phyloP scores from a whole-genome alignment of 257 asterid species.

The Solanum raphanifolium region DNA sequence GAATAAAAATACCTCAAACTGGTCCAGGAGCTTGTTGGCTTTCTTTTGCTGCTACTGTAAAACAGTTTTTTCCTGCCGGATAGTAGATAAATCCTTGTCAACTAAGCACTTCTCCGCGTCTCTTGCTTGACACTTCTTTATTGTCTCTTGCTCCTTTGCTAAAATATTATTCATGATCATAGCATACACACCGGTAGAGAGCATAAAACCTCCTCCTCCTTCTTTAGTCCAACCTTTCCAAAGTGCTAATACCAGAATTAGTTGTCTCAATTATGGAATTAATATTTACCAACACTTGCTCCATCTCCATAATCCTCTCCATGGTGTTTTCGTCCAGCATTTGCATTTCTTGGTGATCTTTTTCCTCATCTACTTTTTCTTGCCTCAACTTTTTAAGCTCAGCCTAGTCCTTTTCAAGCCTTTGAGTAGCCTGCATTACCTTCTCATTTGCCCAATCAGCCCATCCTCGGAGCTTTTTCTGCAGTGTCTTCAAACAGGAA shows the following conservation, averaged over 20 bases:
- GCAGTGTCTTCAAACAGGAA: conserved; percentile 24
- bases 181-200: conserved; percentile 11
- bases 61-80: conserved; percentile 17
- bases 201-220: conserved; percentile 31
- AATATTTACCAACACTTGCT: conserved; percentile 37
- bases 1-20: conserved; percentile 47
- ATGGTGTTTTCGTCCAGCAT: conserved; percentile 40
- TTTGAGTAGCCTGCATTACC: conserved; percentile 57
- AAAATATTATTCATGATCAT: conserved; percentile 28
- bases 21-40: conserved; percentile 27
- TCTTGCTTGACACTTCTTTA: conserved; percentile 30
- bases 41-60: conserved; percentile 24
- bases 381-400: conserved; percentile 61
- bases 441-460: conserved; percentile 57
- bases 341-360: conserved; percentile 42
- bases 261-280: conserved; percentile 31
- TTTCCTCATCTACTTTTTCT: conserved; percentile 52
- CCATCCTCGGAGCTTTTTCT: conserved; percentile 48
- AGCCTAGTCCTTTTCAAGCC: conserved; percentile 43
- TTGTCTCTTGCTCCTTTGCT: conserved; percentile 35
- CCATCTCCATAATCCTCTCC: conserved; percentile 64
- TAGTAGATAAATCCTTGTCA: conserved; percentile 23
- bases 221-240: conserved; percentile 27
- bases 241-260: conserved; percentile 19
- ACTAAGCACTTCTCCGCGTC: conserved; percentile 28